Evolutionary conservation across 495 filamentous ascomycete genomes (phyloP).

Genomic region (Jackrogersella multiformis): DNA sequence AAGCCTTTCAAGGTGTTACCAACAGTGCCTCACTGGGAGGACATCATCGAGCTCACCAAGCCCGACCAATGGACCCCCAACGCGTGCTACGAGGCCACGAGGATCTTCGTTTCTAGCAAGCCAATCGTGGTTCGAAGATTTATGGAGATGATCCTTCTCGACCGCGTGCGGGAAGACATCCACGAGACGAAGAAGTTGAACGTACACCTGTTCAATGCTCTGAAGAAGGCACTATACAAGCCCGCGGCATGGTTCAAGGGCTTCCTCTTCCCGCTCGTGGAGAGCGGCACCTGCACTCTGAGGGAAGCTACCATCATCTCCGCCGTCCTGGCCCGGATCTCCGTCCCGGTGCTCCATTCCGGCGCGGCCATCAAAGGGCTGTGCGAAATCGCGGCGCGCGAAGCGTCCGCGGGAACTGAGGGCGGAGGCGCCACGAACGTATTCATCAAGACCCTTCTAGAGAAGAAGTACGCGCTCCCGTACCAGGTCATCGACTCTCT

Average conservation of each 20-base stretch:
- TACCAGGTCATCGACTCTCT: constrained; percentile 89
- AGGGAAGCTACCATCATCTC: constrained; percentile 91
- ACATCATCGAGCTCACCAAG: constrained; percentile 80
- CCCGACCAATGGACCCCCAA: constrained; percentile 90
- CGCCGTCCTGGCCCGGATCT: constrained; percentile 80
- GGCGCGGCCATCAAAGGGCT: constrained; percentile 89
- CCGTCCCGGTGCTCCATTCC: constrained; percentile 77
- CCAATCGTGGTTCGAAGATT: constrained; percentile 80
- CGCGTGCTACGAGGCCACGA: constrained; percentile 83
- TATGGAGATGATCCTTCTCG: constrained; percentile 81
- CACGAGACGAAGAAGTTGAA: constrained; percentile 82
- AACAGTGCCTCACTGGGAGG: constrained; percentile 88
- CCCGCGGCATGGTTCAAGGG: constrained; percentile 98
- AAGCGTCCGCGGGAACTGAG: constrained; percentile 75
- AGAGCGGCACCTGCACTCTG: constrained; percentile 69
- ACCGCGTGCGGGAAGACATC: constrained; percentile 86
- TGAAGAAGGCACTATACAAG: constrained; percentile 95
- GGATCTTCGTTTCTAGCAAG: constrained; percentile 85
- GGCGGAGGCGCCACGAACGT: constrained; percentile 86
- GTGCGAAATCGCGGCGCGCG: constrained; percentile 91
- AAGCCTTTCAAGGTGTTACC: constrained; percentile 98
- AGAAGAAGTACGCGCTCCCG: constrained; percentile 96
- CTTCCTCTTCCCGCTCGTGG: constrained; percentile 87
- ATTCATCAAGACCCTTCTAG: constrained; percentile 88
- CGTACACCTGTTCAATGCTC: constrained; percentile 89